A percentile compares a stretch with the other conserved stretches of the same genome.
Conservation (phyloP, 2,329 filamentous ascomycete species). For the Colletotrichum somersetense region DNA sequence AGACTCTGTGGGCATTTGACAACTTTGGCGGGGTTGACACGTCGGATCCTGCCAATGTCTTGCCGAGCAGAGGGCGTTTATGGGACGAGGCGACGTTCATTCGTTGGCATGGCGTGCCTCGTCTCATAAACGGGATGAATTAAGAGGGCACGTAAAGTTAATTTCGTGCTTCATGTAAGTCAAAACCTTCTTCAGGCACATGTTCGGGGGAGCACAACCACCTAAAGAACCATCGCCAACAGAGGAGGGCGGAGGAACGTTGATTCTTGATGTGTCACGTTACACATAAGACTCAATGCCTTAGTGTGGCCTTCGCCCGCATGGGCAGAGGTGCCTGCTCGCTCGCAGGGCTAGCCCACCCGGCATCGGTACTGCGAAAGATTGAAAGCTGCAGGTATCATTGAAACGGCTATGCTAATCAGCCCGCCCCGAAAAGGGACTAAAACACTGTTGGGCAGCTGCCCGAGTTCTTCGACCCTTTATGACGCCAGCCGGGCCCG, state of each 20-base stretch:
- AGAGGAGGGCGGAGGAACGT: no score
- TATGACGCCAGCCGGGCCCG: neutral
- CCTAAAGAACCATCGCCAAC: neutral
- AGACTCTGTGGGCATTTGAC: neutral
- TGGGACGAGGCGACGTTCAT: neutral
- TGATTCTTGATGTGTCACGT: no score
- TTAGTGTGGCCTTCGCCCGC: neutral
- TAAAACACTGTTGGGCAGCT: neutral
- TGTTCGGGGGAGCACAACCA: neutral
- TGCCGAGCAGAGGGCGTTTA: neutral
- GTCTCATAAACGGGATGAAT: slow-evolving; percentile 25
- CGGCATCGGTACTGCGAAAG: neutral
- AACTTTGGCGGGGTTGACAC: neutral
- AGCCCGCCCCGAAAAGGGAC: slow-evolving; percentile 9
- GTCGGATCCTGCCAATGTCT: neutral
- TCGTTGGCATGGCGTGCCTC: neutral
- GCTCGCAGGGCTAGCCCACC: neutral
- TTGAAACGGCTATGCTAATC: slow-evolving; percentile 32
- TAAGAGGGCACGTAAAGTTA: neutral
- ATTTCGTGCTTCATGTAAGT: neutral
- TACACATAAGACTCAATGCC: neutral
- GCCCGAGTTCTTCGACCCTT: neutral
- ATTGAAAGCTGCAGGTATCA: slow-evolving; percentile 30
- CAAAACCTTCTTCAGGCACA: neutral
- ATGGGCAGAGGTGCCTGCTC: neutral